These are phyloP conservation scores for Lipomyces kockii DNA, from an alignment of 805 yeast genomes.

Conservation along the genomic window DNA sequence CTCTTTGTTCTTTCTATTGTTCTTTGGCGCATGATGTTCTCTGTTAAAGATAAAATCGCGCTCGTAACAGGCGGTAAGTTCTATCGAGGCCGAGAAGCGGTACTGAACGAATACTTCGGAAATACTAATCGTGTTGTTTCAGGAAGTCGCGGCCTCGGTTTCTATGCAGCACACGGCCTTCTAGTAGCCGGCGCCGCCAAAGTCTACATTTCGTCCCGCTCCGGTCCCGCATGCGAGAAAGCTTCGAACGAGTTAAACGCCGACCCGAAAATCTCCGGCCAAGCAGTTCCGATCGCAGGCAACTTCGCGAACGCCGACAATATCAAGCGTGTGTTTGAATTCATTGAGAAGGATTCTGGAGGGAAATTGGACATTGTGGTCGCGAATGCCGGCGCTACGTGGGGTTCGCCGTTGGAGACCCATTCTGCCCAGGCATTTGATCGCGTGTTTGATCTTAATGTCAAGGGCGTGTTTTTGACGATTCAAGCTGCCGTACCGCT, in stretches of 20 bases:
- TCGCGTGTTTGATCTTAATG: slow-evolving; percentile 66
- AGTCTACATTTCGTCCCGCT: slow-evolving; percentile 68
- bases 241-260: slow-evolving; percentile 52
- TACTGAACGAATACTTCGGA: neutral
- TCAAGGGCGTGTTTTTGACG: slow-evolving; percentile 68
- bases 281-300: slow-evolving; percentile 54
- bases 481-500: slow-evolving; percentile 67
- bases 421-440: slow-evolving; percentile 67
- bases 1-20: neutral
- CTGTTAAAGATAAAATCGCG: slow-evolving; percentile 28
- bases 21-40: slow-evolving; percentile 10
- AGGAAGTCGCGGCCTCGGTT: slow-evolving; percentile 77
- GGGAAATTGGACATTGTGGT: slow-evolving; percentile 62
- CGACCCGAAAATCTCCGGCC: slow-evolving; percentile 37
- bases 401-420: slow-evolving; percentile 68
- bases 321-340: slow-evolving; percentile 51
- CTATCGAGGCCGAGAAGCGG: no score
- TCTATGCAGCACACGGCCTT: slow-evolving; percentile 67
- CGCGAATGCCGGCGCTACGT: slow-evolving; percentile 80
- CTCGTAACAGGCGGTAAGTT: slow-evolving; percentile 32
- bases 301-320: slow-evolving; percentile 60
- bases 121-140: neutral
- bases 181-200: slow-evolving; percentile 64
- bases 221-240: slow-evolving; percentile 62
- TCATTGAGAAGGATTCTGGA: slow-evolving; percentile 48